phyloP scores from a whole-genome alignment of 2,329 filamentous ascomycete genomes.

The Fusarium odoratissimum region DNA sequence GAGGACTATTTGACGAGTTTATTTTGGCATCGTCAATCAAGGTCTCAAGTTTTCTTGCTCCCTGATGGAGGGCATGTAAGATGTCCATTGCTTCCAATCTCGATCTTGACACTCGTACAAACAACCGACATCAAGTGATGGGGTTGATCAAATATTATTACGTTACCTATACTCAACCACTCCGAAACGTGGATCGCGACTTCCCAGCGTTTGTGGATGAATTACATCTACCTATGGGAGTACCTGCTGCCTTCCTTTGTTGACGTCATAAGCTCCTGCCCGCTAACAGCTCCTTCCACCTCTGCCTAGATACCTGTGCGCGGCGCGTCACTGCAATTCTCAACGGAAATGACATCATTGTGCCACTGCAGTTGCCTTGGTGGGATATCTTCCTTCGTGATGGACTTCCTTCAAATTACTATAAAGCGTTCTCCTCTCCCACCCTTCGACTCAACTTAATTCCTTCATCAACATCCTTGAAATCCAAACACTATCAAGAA shows the following conservation, averaged over 20 bases:
- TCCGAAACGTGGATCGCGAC: not conserved
- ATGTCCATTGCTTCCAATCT: conserved; percentile 10
- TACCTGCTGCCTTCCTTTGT: not conserved
- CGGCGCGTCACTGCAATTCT: conserved; percentile 25
- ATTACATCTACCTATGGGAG: not conserved
- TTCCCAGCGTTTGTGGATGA: conserved; percentile 19
- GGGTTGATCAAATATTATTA: conserved; percentile 21
- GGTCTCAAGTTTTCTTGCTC: too few relatives aligned
- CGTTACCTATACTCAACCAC: conserved; percentile 29
- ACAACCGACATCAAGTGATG: not conserved
- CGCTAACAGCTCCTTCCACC: not conserved
- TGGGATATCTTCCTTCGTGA: conserved; percentile 32
- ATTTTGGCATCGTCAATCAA: too few relatives aligned
- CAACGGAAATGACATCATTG: conserved; percentile 40
- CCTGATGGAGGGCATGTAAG: not conserved
- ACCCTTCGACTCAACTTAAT: not conserved
- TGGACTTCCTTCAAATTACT: conserved; percentile 17
- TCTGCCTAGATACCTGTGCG: not conserved
- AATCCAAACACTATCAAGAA: conserved; percentile 16
- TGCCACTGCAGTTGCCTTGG: conserved; percentile 2
- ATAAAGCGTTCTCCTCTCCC: conserved; percentile 44
- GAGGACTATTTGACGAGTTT: too few relatives aligned
- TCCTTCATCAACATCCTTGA: conserved; percentile 15
- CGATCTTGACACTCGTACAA: conserved; percentile 7
- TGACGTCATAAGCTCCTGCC: conserved; percentile 36